phyloP scores from a whole-genome alignment of 2,329 filamentous ascomycete genomes.

The Zelopaecilomyces penicillatus region DNA sequence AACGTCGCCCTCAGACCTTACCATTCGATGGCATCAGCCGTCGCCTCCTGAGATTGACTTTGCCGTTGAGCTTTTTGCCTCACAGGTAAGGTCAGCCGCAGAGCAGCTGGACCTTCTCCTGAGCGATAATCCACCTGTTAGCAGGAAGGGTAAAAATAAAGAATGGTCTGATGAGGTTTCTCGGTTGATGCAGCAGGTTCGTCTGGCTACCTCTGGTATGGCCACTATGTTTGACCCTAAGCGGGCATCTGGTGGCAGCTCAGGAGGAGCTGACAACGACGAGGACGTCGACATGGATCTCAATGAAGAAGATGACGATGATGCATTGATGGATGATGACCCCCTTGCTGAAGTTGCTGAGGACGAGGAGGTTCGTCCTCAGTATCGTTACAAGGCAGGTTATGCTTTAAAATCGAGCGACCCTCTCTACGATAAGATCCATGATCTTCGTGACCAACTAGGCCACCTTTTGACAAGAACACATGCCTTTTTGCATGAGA shows the following conservation, averaged over 20 bases:
- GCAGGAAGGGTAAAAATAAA: conserved; percentile 90
- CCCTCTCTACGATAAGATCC: conserved; percentile 64
- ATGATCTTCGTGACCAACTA: conserved; percentile 70
- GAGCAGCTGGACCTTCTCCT: conserved; percentile 71
- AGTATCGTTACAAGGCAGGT: conserved; percentile 82
- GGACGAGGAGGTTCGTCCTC: conserved; percentile 74
- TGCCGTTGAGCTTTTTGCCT: conserved; percentile 80
- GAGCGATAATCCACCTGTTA: conserved; percentile 70
- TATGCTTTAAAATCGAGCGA: conserved; percentile 57
- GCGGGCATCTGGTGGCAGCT: conserved; percentile 50
- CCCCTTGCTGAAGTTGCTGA: conserved; percentile 58
- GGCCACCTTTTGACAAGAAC: conserved; percentile 75
- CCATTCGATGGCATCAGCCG: conserved; percentile 86
- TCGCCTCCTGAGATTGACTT: conserved; percentile 74
- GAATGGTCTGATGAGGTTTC: conserved; percentile 98
- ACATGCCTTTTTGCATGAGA: conserved; percentile 70
- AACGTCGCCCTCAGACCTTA: conserved; percentile 66
- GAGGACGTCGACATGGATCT: conserved; percentile 25
- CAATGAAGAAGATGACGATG: conserved; percentile 43
- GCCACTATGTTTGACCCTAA: conserved; percentile 81
- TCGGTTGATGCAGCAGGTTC: conserved; percentile 75
- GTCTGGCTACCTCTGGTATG: conserved; percentile 83
- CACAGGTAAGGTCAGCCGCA: conserved; percentile 70
- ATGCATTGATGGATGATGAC: conserved; percentile 37
- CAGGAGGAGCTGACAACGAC: conserved; percentile 35